Percentiles rank a stretch among this genome's conserved stretches.
phyloP scores from a whole-genome alignment of 2,329 filamentous ascomycete genomes.

The Raffaelea arxii region DNA sequence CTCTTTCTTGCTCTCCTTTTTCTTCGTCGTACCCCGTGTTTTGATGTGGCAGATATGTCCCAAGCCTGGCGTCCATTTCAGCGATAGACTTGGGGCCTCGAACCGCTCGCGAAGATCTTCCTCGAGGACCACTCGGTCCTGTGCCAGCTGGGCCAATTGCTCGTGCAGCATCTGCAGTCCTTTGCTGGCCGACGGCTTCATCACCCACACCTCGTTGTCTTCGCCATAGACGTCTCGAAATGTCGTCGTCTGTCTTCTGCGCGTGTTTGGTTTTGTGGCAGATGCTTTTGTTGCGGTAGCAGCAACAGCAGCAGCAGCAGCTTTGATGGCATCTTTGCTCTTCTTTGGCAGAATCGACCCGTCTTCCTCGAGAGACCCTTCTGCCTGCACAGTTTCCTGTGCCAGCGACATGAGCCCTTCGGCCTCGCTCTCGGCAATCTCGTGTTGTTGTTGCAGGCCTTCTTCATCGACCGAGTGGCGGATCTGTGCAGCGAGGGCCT shows the following conservation, averaged over 20 bases:
- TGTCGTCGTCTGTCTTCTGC: slow-evolving; percentile 19
- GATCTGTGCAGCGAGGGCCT: slow-evolving; percentile 61
- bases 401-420: slow-evolving; percentile 64
- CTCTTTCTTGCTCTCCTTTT: slow-evolving; percentile 14
- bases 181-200: slow-evolving; percentile 59
- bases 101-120: slow-evolving; percentile 52
- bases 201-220: slow-evolving; percentile 52
- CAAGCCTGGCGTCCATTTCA: slow-evolving; percentile 79
- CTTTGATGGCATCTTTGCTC: neutral
- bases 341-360: slow-evolving; percentile 45
- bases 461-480: slow-evolving; percentile 82
- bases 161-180: slow-evolving; percentile 58
- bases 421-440: slow-evolving; percentile 62
- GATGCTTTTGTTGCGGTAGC: neutral
- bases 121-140: slow-evolving; percentile 52
- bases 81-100: slow-evolving; percentile 53
- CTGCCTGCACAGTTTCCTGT: slow-evolving; percentile 57
- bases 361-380: slow-evolving; percentile 50
- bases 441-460: slow-evolving; percentile 71
- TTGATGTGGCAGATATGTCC: slow-evolving; percentile 87
- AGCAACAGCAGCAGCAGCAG: slow-evolving; percentile 1
- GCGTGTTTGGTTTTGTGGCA: neutral
- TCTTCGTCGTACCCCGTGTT: no score
- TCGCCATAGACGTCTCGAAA: slow-evolving; percentile 49
- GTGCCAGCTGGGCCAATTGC: slow-evolving; percentile 49